phyloP scores from a whole-genome alignment of 202 grass and related monocot species.

The Hordeum pubiflorum region DNA sequence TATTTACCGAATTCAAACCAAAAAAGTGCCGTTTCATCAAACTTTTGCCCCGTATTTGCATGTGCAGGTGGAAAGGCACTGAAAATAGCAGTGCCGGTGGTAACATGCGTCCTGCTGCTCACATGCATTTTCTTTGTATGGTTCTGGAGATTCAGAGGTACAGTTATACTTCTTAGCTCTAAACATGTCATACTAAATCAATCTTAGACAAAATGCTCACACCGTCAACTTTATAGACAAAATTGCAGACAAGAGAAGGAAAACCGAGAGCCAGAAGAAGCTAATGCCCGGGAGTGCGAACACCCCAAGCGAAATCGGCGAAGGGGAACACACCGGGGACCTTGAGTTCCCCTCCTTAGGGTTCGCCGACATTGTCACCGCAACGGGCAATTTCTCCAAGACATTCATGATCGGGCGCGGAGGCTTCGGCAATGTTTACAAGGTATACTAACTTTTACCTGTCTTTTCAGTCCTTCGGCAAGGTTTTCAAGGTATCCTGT shows the following conservation, averaged over 20 bases:
- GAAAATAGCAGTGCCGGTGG: constrained; percentile 16
- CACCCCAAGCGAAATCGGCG: constrained; percentile 1
- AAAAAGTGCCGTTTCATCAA: background rate
- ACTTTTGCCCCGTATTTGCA: background rate
- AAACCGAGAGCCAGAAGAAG: constrained; percentile 15
- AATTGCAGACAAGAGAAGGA: background rate
- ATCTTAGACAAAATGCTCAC: background rate
- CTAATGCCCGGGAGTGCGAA: background rate
- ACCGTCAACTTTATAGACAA: background rate
- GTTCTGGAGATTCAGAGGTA: constrained; percentile 35
- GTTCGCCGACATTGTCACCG: constrained; percentile 24
- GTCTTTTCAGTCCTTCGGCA: too few relatives aligned
- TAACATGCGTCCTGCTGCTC: background rate
- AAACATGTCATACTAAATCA: background rate
- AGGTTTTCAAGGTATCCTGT: too few relatives aligned
- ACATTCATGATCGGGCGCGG: constrained; percentile 21
- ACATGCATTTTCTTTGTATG: constrained; percentile 23
- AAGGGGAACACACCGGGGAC: background rate
- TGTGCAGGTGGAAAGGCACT: constrained; percentile 5
- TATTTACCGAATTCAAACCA: background rate
- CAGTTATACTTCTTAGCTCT: too few relatives aligned
- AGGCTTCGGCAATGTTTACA: constrained; percentile 45
- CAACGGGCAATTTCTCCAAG: constrained; percentile 39
- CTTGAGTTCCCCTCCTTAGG: constrained; percentile 27
- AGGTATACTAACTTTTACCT: constrained; percentile 10